Percentiles rank a stretch among this genome's conserved stretches.
Evolutionary conservation across 768 basidiomycete species (phyloP).

Genomic region (Boletus pseudo-olivaceus): DNA sequence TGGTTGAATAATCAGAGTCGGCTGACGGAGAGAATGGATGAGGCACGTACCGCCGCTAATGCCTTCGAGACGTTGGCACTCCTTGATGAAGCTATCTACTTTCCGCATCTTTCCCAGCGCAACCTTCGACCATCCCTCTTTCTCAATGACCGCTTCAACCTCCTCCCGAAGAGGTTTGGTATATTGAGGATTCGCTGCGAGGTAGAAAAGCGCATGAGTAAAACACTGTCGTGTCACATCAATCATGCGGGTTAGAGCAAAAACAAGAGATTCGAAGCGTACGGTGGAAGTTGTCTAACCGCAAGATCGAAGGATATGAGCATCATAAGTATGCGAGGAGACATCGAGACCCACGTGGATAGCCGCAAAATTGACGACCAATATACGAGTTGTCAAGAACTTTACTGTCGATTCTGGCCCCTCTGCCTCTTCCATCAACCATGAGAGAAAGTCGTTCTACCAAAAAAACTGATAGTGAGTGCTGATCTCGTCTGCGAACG

Average conservation of each 20-base stretch:
- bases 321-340: too few species aligned
- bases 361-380: neutral
- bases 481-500: neutral
- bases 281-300: neutral
- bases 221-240: slow-evolving; percentile 14
- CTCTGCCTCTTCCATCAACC: slow-evolving; percentile 29
- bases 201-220: slow-evolving; percentile 30
- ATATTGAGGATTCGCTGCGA: slow-evolving; percentile 36
- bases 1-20: slow-evolving; percentile 7
- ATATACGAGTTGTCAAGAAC: slow-evolving; percentile 16
- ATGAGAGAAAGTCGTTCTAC: slow-evolving; percentile 32
- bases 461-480: neutral
- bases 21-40: neutral
- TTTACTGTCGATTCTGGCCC: slow-evolving; percentile 11
- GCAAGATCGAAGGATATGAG: neutral
- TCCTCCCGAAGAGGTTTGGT: slow-evolving; percentile 31
- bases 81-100: slow-evolving; percentile 37
- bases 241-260: neutral
- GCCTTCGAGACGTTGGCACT: slow-evolving; percentile 11
- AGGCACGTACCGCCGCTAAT: slow-evolving; percentile 16
- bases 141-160: neutral
- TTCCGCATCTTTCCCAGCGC: slow-evolving; percentile 30
- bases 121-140: slow-evolving; percentile 5
- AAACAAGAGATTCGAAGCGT: too few species aligned
- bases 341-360: neutral